Conservation (phyloP, 1,284 basidiomycete species). For the Heterobasidion parviporum region DNA sequence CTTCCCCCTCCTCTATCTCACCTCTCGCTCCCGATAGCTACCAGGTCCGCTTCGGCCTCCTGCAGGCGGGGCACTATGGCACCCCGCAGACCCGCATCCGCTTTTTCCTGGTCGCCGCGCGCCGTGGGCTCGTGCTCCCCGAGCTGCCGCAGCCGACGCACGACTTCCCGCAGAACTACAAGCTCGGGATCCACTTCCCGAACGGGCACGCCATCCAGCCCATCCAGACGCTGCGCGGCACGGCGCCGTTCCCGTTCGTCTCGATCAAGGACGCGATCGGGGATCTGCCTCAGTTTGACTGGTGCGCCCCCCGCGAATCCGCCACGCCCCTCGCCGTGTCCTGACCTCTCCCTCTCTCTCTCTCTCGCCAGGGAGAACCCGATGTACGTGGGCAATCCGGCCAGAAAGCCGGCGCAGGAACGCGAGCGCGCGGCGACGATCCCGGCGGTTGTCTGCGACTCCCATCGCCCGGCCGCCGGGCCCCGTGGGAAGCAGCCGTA, state of each 20-base stretch:
- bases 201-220: constrained; percentile 31
- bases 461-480: constrained; percentile 32
- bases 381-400: constrained; percentile 9
- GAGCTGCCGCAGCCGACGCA: constrained; percentile 65
- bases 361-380: constrained; percentile 32
- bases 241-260: constrained; percentile 43
- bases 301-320: constrained; percentile 30
- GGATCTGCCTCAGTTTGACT: constrained; percentile 62
- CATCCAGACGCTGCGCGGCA: constrained; percentile 36
- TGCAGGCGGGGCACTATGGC: constrained; percentile 70
- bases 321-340: not conserved
- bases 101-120: constrained; percentile 64
- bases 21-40: constrained; percentile 37
- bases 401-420: constrained; percentile 2
- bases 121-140: constrained; percentile 43
- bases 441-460: constrained; percentile 11
- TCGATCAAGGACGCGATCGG: constrained; percentile 60
- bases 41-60: constrained; percentile 51
- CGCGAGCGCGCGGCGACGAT: constrained; percentile 1
- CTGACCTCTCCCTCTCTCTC: not conserved
- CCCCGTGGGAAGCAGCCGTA: constrained; percentile 26
- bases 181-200: constrained; percentile 40
- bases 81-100: constrained; percentile 61
- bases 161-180: constrained; percentile 38
- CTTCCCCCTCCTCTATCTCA: not conserved